These are phyloP conservation scores for Fusarium nodosum DNA, from an alignment of 2,329 filamentous ascomycete genomes.

Conservation along the genomic window DNA sequence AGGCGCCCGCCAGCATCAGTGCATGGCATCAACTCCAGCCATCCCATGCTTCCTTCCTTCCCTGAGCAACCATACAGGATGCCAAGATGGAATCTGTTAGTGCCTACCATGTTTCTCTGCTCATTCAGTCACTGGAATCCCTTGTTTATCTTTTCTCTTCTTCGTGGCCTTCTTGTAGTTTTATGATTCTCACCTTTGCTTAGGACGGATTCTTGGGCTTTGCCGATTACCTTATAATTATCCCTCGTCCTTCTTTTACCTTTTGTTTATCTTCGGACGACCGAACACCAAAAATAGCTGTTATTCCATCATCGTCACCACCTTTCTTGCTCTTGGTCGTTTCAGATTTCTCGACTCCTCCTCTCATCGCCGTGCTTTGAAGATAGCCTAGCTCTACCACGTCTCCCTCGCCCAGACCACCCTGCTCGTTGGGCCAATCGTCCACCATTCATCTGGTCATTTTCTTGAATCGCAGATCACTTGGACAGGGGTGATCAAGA, in stretches of 20 bases:
- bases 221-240: slow-evolving; percentile 12
- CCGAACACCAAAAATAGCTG: slow-evolving; percentile 29
- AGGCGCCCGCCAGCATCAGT: slow-evolving; percentile 10
- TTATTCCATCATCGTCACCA: slow-evolving; percentile 25
- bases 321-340: slow-evolving; percentile 24
- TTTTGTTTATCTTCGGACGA: slow-evolving; percentile 22
- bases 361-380: slow-evolving; percentile 23
- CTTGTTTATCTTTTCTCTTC: not conserved
- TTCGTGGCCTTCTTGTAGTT: slow-evolving; percentile 4
- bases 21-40: slow-evolving; percentile 11
- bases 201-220: slow-evolving; percentile 9
- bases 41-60: slow-evolving; percentile 12
- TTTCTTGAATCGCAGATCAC: slow-evolving; percentile 33
- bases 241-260: slow-evolving; percentile 16
- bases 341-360: slow-evolving; percentile 34
- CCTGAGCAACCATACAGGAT: not conserved
- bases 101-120: not conserved
- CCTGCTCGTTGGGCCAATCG: slow-evolving; percentile 25
- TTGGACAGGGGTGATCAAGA: slow-evolving; percentile 41
- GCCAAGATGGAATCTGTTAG: not conserved
- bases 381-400: slow-evolving; percentile 34
- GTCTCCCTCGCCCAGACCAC: slow-evolving; percentile 26
- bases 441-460: slow-evolving; percentile 23
- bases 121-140: not conserved
- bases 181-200: slow-evolving; percentile 15